These are phyloP conservation scores for Cercospora janseana DNA, from an alignment of 2,329 filamentous ascomycete genomes.

Conservation along the genomic window DNA sequence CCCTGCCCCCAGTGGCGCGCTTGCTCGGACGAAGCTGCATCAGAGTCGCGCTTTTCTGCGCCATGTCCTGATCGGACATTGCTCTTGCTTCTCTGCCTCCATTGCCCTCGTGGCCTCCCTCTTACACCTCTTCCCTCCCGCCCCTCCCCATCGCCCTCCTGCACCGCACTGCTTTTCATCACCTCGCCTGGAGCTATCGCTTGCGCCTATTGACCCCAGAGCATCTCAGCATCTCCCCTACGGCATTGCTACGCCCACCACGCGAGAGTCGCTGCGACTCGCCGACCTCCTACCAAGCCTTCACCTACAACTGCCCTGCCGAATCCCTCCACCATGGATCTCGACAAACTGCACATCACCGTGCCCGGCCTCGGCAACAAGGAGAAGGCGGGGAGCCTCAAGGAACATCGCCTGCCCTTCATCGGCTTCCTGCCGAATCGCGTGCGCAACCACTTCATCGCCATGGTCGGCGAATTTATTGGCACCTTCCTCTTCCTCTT, in stretches of 20 bases:
- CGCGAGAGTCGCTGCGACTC: neutral
- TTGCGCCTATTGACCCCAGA: constrained; percentile 4
- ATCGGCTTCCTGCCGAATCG: constrained; percentile 47
- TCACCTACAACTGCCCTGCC: constrained; percentile 10
- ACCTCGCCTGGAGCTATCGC: neutral
- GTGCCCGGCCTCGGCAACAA: constrained; percentile 23
- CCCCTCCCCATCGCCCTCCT: neutral
- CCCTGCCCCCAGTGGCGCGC: neutral
- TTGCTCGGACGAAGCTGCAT: no score
- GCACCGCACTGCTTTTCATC: neutral
- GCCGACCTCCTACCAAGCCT: neutral
- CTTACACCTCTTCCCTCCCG: constrained; percentile 2
- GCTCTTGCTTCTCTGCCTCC: constrained; percentile 19
- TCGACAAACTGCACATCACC: constrained; percentile 35
- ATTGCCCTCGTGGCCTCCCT: constrained; percentile 15
- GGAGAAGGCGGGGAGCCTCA: constrained; percentile 19
- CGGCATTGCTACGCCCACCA: constrained; percentile 9
- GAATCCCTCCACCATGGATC: constrained; percentile 40
- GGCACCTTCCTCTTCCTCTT: constrained; percentile 48
- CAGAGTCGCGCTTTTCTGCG: neutral
- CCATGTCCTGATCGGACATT: constrained; percentile 7
- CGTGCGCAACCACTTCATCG: constrained; percentile 45
- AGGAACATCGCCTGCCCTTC: constrained; percentile 40
- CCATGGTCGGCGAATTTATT: constrained; percentile 47
- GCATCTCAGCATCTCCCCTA: constrained; percentile 5